Evolutionary conservation across 1,139 yeast genomes (phyloP).

Genomic region (Nadsonia starkeyi-henricii): DNA sequence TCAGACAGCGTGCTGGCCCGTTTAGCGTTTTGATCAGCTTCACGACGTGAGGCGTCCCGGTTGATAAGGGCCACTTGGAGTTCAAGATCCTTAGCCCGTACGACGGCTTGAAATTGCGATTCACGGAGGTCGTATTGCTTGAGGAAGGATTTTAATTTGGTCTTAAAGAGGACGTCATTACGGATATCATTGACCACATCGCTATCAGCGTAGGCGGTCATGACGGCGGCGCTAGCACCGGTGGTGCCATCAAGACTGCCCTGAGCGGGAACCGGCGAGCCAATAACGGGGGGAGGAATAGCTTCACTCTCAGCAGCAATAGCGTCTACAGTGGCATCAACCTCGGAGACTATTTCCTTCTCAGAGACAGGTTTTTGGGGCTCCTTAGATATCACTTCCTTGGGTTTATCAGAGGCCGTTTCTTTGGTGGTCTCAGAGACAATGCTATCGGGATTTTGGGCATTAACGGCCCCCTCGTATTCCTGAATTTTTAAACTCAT

Average conservation of each 20-base stretch:
- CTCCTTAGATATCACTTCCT: too few relatives aligned
- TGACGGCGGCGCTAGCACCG: not conserved
- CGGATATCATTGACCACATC: not conserved
- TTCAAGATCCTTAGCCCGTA: constrained; percentile 12
- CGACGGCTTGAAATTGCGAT: constrained; percentile 7
- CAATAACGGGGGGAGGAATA: too few relatives aligned
- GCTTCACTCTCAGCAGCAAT: too few relatives aligned
- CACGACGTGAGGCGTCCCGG: constrained; percentile 8
- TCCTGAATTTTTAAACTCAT: not conserved
- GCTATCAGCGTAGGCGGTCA: not conserved
- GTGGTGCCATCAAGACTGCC: too few relatives aligned
- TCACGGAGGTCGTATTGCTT: constrained; percentile 15
- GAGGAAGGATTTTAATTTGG: constrained; percentile 11
- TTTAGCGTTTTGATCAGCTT: constrained; percentile 9
- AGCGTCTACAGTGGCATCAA: too few relatives aligned
- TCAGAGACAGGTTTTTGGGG: too few relatives aligned
- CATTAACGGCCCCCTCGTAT: not conserved
- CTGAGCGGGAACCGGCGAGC: too few relatives aligned
- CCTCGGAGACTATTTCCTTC: too few relatives aligned
- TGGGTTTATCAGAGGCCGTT: too few relatives aligned
- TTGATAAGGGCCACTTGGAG: constrained; percentile 11
- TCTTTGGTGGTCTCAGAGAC: too few relatives aligned
- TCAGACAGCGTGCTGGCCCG: constrained; percentile 9
- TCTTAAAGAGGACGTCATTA: constrained; percentile 7
- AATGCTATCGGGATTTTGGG: too few relatives aligned